These are phyloP conservation scores for Candolleomyces eurysporus DNA, from an alignment of 768 basidiomycete species.

Conservation along the genomic window DNA sequence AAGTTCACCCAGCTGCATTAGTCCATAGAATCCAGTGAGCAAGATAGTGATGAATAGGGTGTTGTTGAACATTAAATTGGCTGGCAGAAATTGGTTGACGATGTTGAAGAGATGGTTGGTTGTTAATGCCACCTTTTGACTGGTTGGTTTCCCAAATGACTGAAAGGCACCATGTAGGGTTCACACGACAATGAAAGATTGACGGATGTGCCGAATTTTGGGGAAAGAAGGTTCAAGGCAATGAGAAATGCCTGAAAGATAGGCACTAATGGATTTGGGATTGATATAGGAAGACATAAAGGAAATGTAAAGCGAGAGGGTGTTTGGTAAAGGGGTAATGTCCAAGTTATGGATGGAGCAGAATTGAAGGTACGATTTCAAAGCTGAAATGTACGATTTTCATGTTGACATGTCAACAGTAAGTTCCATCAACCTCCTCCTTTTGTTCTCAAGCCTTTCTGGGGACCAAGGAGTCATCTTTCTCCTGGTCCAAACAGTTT, in stretches of 20 bases:
- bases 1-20: slow-evolving; percentile 33
- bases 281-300: too few relatives aligned
- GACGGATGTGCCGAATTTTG: slow-evolving; percentile 20
- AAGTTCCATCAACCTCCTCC: slow-evolving; percentile 19
- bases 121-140: slow-evolving; percentile 22
- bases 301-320: too few relatives aligned
- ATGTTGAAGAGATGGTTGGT: slow-evolving; percentile 10
- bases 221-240: slow-evolving; percentile 34
- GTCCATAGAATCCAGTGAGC: slow-evolving; percentile 25
- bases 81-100: slow-evolving; percentile 1
- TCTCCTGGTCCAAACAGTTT: too few relatives aligned
- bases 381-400: slow-evolving; percentile 24
- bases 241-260: slow-evolving; percentile 38
- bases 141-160: slow-evolving; percentile 23
- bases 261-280: slow-evolving; percentile 31
- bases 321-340: too few relatives aligned
- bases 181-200: slow-evolving; percentile 20
- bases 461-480: slow-evolving; percentile 29
- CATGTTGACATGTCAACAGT: slow-evolving; percentile 19
- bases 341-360: too few relatives aligned
- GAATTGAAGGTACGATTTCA: slow-evolving; percentile 35
- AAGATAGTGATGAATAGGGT: slow-evolving; percentile 22
- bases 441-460: slow-evolving; percentile 28
- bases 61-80: slow-evolving; percentile 15
- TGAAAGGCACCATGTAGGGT: slow-evolving; percentile 27